These are phyloP conservation scores for Pelagophyceae sp. DNA, from an alignment of 352 stramenopile genomes.

Conservation along the genomic window DNA sequence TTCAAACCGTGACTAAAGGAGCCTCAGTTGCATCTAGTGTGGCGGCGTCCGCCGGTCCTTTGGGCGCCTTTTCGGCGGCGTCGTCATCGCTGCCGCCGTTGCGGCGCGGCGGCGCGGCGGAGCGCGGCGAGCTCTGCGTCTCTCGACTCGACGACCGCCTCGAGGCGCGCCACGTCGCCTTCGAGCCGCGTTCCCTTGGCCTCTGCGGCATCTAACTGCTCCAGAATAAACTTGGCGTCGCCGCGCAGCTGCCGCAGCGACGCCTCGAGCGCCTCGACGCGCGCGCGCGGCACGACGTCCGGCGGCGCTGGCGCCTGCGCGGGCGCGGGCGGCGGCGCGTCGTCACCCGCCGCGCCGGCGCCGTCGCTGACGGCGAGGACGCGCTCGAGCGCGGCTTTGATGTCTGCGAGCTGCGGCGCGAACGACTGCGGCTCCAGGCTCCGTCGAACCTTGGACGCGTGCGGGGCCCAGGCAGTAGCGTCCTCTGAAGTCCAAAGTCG, in stretches of 20 bases:
- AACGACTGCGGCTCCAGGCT: not conserved
- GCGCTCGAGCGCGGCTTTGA: not conserved
- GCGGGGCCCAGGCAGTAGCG: not conserved
- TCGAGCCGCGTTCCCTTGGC: not conserved
- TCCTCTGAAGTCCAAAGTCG: not conserved
- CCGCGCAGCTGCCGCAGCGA: slow-evolving; percentile 23
- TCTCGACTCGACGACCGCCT: too few species aligned
- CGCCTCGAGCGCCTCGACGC: not conserved
- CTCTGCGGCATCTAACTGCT: slow-evolving; percentile 55
- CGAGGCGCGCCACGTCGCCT: not conserved
- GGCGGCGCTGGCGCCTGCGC: too few species aligned
- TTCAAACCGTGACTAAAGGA: too few species aligned
- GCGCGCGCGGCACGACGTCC: too few species aligned
- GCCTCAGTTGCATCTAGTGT: too few species aligned
- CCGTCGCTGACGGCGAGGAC: not conserved
- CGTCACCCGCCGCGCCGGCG: too few species aligned
- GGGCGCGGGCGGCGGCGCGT: too few species aligned
- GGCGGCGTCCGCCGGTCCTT: too few species aligned
- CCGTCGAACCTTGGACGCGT: not conserved
- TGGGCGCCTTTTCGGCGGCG: too few species aligned
- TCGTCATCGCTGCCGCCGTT: too few species aligned
- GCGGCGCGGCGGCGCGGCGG: too few species aligned
- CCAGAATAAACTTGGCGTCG: slow-evolving; percentile 67
- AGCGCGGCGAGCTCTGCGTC: too few species aligned
- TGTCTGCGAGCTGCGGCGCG: not conserved